Conservation (phyloP, 345 rosid species). For the Lepidium didymum region DNA sequence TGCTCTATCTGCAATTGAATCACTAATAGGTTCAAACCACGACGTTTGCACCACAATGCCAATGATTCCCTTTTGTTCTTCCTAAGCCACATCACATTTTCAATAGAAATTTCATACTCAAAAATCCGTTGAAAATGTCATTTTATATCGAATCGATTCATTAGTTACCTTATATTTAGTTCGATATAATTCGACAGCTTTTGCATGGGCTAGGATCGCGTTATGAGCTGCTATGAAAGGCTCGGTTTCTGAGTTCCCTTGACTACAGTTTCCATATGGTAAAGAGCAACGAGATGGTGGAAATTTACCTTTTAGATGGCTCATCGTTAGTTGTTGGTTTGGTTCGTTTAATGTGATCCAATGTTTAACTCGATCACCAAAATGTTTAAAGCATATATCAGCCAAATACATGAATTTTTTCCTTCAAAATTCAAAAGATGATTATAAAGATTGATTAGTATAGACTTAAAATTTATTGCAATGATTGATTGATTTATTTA, state of each 20-base stretch:
- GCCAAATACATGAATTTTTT: constrained; percentile 46
- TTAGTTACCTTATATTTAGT: constrained; percentile 49
- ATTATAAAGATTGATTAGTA: neutral
- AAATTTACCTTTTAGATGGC: constrained; percentile 31
- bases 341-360: constrained; percentile 68
- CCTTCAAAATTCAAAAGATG: constrained; percentile 24
- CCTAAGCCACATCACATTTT: constrained; percentile 16
- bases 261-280: constrained; percentile 40
- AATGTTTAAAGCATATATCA: constrained; percentile 46
- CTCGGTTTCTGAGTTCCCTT: constrained; percentile 46
- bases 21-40: constrained; percentile 58
- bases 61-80: constrained; percentile 45
- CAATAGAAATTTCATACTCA: too few relatives aligned
- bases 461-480: too few relatives aligned
- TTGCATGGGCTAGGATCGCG: constrained; percentile 50
- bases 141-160: neutral
- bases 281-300: constrained; percentile 49
- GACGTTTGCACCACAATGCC: constrained; percentile 54
- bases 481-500: neutral
- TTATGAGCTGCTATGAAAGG: constrained; percentile 54
- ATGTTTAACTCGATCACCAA: constrained; percentile 50
- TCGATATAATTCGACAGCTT: constrained; percentile 42
- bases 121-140: too few relatives aligned
- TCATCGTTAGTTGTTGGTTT: constrained; percentile 20
- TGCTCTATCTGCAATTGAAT: constrained; percentile 38